Evolutionary conservation across 2,329 filamentous ascomycete species (phyloP).

Genomic region (Claviceps maximensis): DNA sequence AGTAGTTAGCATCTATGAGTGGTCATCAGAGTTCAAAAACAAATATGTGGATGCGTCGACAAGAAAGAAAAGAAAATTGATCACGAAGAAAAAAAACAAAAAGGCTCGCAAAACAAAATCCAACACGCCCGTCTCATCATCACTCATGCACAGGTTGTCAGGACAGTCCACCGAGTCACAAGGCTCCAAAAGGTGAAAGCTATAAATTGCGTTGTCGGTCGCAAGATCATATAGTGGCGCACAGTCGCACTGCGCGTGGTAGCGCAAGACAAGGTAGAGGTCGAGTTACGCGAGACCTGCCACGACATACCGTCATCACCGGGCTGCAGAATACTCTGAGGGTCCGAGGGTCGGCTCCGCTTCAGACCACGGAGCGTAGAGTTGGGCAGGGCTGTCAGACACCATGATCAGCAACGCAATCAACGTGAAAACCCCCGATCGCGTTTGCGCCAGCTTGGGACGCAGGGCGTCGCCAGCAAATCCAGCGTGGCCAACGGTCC

Average conservation of each 20-base stretch:
- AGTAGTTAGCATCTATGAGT: slow-evolving; percentile 1
- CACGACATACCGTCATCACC: slow-evolving; percentile 62
- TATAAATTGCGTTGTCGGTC: background rate
- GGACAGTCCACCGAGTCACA: slow-evolving; percentile 1
- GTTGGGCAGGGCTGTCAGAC: slow-evolving; percentile 32
- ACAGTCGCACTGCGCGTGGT: slow-evolving; percentile 5
- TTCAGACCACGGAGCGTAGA: slow-evolving; percentile 57
- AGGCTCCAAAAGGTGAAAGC: background rate
- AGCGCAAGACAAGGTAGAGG: slow-evolving; percentile 3
- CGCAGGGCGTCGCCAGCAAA: background rate
- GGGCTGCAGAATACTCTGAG: slow-evolving; percentile 36
- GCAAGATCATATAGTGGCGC: slow-evolving; percentile 4
- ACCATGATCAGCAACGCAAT: slow-evolving; percentile 15
- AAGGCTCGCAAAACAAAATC: background rate
- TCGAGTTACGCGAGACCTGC: slow-evolving; percentile 15
- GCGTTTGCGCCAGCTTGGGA: background rate
- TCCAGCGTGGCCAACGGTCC: background rate
- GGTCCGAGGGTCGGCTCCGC: slow-evolving; percentile 64
- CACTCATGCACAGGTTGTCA: background rate
- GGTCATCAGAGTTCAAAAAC: background rate
- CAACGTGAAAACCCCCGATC: background rate
- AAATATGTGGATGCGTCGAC: background rate
- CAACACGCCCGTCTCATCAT: background rate
- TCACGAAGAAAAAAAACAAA: background rate
- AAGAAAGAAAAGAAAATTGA: background rate